phyloP scores from a whole-genome alignment of 352 stramenopile species.

The Pythium monospermum region DNA sequence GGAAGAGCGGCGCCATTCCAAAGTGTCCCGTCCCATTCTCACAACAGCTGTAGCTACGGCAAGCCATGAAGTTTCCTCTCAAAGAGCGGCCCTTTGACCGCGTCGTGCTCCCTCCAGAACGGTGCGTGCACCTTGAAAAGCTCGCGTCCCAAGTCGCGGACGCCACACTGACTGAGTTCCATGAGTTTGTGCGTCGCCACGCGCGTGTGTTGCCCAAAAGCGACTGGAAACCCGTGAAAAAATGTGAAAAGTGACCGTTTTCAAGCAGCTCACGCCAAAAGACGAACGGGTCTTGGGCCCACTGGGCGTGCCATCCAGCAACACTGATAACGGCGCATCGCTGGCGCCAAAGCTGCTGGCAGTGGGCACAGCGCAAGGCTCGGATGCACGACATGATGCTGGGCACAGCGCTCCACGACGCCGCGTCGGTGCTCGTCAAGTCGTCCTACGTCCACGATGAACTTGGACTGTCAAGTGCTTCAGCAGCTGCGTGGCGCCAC shows the following conservation, averaged over 20 bases:
- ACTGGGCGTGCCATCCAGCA: slow-evolving; percentile 12
- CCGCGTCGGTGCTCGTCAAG: slow-evolving; percentile 44
- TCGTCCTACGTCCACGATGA: slow-evolving; percentile 42
- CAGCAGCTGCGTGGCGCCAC: slow-evolving; percentile 37
- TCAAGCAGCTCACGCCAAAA: slow-evolving; percentile 22
- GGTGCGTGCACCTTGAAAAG: background rate
- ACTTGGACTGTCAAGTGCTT: slow-evolving; percentile 41
- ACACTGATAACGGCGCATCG: slow-evolving; percentile 7
- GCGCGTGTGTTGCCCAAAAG: background rate
- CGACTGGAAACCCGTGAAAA: slow-evolving; percentile 29
- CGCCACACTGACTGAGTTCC: background rate
- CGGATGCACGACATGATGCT: slow-evolving; percentile 26
- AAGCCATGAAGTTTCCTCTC: slow-evolving; percentile 18
- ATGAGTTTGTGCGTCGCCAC: background rate
- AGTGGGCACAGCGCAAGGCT: slow-evolving; percentile 14
- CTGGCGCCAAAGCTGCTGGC: slow-evolving; percentile 16
- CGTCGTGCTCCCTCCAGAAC: slow-evolving; percentile 8
- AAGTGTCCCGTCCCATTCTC: too few species aligned
- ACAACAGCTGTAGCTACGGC: too few species aligned
- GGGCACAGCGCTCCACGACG: slow-evolving; percentile 39
- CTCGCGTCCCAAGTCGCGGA: background rate
- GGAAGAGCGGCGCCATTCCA: too few species aligned
- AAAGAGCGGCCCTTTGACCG: slow-evolving; percentile 15
- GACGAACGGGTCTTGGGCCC: background rate
- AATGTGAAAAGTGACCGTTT: slow-evolving; percentile 23